phyloP scores from a whole-genome alignment of 495 filamentous ascomycete genomes.

The Aspergillus heteromorphus region DNA sequence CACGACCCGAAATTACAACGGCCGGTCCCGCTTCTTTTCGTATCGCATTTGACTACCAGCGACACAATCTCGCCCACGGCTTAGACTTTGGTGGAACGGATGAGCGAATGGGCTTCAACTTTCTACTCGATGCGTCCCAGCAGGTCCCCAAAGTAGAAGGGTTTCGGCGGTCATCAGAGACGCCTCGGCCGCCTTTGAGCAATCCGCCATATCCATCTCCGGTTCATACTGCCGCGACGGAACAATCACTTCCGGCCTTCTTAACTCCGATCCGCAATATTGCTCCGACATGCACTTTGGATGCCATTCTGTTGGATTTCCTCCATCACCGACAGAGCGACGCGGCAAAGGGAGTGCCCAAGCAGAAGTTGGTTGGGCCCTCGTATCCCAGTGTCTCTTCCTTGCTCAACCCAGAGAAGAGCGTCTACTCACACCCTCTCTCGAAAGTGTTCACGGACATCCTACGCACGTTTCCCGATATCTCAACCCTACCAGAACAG shows the following conservation, averaged over 20 bases:
- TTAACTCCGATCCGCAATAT: slow-evolving; percentile 53
- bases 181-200: slow-evolving; percentile 19
- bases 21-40: slow-evolving; percentile 25
- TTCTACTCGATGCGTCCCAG: slow-evolving; percentile 53
- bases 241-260: slow-evolving; percentile 28
- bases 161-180: slow-evolving; percentile 29
- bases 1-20: slow-evolving; percentile 26
- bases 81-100: slow-evolving; percentile 47
- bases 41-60: slow-evolving; percentile 44
- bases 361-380: slow-evolving; percentile 62
- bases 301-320: slow-evolving; percentile 71
- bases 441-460: slow-evolving; percentile 82
- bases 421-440: slow-evolving; percentile 60
- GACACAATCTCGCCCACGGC: slow-evolving; percentile 49
- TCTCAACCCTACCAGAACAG: slow-evolving; percentile 65
- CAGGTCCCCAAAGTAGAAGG: slow-evolving; percentile 38
- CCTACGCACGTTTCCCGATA: slow-evolving; percentile 64
- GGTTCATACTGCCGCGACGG: slow-evolving; percentile 16
- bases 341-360: slow-evolving; percentile 53
- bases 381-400: slow-evolving; percentile 70
- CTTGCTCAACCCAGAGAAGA: slow-evolving; percentile 61
- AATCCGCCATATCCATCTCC: slow-evolving; percentile 23
- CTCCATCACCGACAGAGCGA: slow-evolving; percentile 61
- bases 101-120: slow-evolving; percentile 64
- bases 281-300: slow-evolving; percentile 64